Percentiles rank a stretch among this genome's conserved stretches.
phyloP scores from a whole-genome alignment of 768 basidiomycete species.

The Candolleomyces aberdarensis region DNA sequence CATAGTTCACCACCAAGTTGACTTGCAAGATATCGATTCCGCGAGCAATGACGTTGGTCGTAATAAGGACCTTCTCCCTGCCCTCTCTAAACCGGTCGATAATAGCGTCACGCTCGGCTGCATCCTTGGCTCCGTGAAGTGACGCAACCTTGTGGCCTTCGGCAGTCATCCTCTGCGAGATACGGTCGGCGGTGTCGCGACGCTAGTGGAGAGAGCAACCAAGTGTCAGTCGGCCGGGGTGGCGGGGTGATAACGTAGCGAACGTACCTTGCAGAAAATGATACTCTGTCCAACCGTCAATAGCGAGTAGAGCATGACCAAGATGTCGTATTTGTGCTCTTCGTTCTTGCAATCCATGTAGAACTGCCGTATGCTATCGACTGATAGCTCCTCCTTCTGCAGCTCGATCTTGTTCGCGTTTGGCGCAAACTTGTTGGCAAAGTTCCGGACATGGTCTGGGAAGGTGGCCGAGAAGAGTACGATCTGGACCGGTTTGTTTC shows the following conservation, averaged over 20 bases:
- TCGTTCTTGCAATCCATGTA: conserved; percentile 95
- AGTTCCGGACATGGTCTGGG: conserved; percentile 88
- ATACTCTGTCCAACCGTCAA: conserved; percentile 97
- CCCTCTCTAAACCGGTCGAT: conserved; percentile 97
- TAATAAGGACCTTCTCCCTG: conserved; percentile 91
- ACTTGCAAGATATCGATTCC: conserved; percentile 99
- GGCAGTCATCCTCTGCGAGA: conserved; percentile 83
- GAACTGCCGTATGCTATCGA: conserved; percentile 94
- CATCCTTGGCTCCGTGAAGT: conserved; percentile 92
- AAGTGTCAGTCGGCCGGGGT: too few relatives aligned
- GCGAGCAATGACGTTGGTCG: conserved; percentile 97
- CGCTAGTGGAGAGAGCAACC: conserved; percentile 50
- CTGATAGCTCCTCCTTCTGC: conserved; percentile 88
- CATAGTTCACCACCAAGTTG: conserved; percentile 99
- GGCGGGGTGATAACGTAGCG: too few relatives aligned
- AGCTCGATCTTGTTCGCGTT: conserved; percentile 95
- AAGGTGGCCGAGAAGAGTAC: conserved; percentile 99
- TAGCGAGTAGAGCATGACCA: conserved; percentile 85
- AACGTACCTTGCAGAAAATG: conserved; percentile 93
- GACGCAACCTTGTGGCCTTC: conserved; percentile 98
- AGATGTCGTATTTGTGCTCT: conserved; percentile 92
- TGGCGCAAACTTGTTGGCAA: conserved; percentile 91
- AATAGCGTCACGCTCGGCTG: conserved; percentile 81
- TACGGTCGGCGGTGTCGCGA: conserved; percentile 89
- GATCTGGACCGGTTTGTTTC: conserved; percentile 61